Percentiles rank a stretch among this genome's conserved stretches.
Evolutionary conservation across 148 eudicot genomes (phyloP).

Genomic region (Rhododendron vialii): DNA sequence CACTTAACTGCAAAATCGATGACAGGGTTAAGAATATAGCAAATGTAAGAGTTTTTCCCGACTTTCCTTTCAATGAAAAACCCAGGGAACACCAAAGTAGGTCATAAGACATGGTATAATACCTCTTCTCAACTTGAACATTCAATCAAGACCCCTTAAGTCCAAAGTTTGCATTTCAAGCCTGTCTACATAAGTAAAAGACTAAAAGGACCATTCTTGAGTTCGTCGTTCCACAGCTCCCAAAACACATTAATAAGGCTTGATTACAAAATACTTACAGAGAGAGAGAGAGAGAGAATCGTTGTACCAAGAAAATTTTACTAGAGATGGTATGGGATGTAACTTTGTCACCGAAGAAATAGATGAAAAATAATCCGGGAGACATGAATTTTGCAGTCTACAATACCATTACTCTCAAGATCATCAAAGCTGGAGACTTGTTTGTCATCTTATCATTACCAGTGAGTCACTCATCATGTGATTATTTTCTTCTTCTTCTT

Average conservation of each 20-base stretch:
- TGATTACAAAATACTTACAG: background rate
- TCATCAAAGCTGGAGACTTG: background rate
- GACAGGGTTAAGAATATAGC: background rate
- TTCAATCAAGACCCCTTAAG: background rate
- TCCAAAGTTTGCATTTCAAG: background rate
- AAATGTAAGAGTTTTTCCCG: background rate
- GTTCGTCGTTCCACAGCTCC: background rate
- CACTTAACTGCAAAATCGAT: background rate
- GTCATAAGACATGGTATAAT: background rate
- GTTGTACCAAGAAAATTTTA: background rate
- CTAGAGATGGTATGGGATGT: background rate
- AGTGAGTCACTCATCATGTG: background rate
- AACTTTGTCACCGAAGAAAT: background rate
- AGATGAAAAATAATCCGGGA: background rate
- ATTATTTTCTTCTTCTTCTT: too few relatives aligned
- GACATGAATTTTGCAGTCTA: background rate
- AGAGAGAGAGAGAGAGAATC: background rate
- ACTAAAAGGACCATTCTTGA: background rate
- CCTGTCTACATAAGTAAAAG: background rate
- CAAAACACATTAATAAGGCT: background rate
- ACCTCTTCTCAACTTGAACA: background rate
- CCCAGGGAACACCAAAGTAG: background rate
- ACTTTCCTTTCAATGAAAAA: background rate
- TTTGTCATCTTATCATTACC: background rate
- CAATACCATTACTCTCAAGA: background rate